A percentile compares a stretch with the other conserved stretches of the same genome.
Conservation (phyloP, 495 filamentous ascomycete species). For the Tricharina praecox region DNA sequence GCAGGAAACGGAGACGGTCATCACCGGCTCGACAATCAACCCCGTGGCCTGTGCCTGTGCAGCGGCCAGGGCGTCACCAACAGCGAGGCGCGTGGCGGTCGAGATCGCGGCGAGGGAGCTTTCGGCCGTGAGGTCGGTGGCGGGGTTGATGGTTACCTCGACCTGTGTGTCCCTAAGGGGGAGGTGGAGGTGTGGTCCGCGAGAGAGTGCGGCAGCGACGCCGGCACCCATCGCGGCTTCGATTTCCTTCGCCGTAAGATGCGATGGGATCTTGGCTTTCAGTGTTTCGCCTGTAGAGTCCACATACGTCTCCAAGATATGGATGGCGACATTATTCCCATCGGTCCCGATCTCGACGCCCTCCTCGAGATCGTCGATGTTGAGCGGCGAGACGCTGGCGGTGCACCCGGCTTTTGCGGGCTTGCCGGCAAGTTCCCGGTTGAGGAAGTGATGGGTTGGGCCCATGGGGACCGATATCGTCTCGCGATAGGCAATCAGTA, state of each 20-base stretch:
- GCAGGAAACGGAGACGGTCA: constrained; percentile 67
- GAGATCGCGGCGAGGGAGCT: constrained; percentile 59
- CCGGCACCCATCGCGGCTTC: constrained; percentile 53
- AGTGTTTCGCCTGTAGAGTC: constrained; percentile 24
- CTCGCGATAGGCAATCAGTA: constrained; percentile 91
- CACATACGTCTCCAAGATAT: constrained; percentile 27
- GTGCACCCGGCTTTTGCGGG: constrained; percentile 59
- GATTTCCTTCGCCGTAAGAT: constrained; percentile 22
- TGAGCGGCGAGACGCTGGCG: constrained; percentile 45
- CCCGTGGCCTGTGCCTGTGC: constrained; percentile 29
- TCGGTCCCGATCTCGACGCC: constrained; percentile 11
- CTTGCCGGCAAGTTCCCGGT: constrained; percentile 65
- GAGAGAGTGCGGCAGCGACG: constrained; percentile 63
- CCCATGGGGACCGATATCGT: constrained; percentile 39
- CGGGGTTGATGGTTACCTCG: constrained; percentile 47
- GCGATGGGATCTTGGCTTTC: constrained; percentile 13
- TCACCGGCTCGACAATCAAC: constrained; percentile 73
- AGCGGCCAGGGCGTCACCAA: constrained; percentile 45
- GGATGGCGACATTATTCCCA: constrained; percentile 13
- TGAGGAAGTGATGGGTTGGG: constrained; percentile 45
- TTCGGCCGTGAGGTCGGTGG: constrained; percentile 45
- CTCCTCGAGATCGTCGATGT: neutral
- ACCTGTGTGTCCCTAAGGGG: constrained; percentile 58
- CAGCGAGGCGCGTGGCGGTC: constrained; percentile 56
- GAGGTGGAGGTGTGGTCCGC: constrained; percentile 60